phyloP scores from a whole-genome alignment of 2,329 filamentous ascomycete species.

The Microcyclosporella mali region DNA sequence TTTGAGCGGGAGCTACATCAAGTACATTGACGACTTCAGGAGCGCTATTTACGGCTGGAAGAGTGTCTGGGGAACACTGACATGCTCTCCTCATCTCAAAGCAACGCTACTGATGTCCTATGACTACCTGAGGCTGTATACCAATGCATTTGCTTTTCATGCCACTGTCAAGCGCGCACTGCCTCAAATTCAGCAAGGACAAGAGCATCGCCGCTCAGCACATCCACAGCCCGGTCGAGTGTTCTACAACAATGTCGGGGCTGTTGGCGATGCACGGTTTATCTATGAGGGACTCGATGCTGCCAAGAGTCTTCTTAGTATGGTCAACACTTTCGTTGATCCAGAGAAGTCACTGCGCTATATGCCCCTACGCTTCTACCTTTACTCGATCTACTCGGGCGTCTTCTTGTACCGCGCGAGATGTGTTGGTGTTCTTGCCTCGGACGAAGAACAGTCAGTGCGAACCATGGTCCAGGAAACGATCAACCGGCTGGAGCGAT shows the following conservation, averaged over 20 bases:
- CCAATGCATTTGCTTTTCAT: constrained; percentile 70
- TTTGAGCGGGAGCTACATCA: constrained; percentile 64
- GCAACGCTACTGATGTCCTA: constrained; percentile 63
- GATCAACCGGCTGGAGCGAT: constrained; percentile 38
- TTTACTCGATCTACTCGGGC: constrained; percentile 45
- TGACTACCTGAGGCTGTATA: constrained; percentile 66
- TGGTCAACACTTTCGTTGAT: constrained; percentile 46
- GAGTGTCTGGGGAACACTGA: constrained; percentile 60
- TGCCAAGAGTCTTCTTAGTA: constrained; percentile 45
- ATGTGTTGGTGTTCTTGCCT: constrained; percentile 43
- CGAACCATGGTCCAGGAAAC: constrained; percentile 44
- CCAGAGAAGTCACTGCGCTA: constrained; percentile 42
- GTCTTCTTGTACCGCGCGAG: constrained; percentile 46
- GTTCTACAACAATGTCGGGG: constrained; percentile 46
- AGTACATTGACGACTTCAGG: constrained; percentile 69
- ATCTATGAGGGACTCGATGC: constrained; percentile 47
- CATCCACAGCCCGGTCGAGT: constrained; percentile 26
- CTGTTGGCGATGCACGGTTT: constrained; percentile 44
- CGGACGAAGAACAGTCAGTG: constrained; percentile 43
- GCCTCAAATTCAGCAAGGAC: constrained; percentile 26
- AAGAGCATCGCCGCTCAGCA: constrained; percentile 15
- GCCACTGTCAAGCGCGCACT: constrained; percentile 52
- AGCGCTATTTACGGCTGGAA: constrained; percentile 65
- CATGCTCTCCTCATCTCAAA: constrained; percentile 61
- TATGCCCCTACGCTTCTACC: constrained; percentile 45